Conservation (phyloP, 2,329 filamentous ascomycete genomes). For the Neofusicoccum parvum region DNA sequence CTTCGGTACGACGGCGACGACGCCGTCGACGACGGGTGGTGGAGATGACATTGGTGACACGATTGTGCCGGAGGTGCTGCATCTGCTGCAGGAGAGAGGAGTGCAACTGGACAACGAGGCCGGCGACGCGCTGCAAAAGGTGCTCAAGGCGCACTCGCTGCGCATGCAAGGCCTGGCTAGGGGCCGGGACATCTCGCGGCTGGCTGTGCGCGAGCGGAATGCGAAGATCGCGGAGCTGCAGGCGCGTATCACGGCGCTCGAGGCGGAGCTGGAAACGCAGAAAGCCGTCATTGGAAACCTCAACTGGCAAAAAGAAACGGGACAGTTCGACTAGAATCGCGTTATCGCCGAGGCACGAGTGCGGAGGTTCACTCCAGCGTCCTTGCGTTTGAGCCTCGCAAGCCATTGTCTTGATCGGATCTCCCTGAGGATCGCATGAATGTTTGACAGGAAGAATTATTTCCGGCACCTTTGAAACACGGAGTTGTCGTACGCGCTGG, state of each 20-base stretch:
- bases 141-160: slow-evolving; percentile 53
- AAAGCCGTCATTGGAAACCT: slow-evolving; percentile 47
- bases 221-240: slow-evolving; percentile 66
- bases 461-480: not conserved
- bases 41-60: slow-evolving; percentile 23
- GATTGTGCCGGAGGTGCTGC: slow-evolving; percentile 49
- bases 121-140: slow-evolving; percentile 26
- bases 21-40: not conserved
- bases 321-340: not conserved
- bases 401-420: not conserved
- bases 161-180: slow-evolving; percentile 62
- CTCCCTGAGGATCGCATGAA: too few species aligned
- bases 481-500: not conserved
- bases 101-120: slow-evolving; percentile 37
- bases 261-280: slow-evolving; percentile 59
- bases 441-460: too few species aligned
- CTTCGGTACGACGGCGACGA: slow-evolving; percentile 25
- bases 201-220: slow-evolving; percentile 66
- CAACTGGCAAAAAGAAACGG: slow-evolving; percentile 32
- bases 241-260: slow-evolving; percentile 62
- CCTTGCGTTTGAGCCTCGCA: not conserved
- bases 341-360: not conserved
- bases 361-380: not conserved
- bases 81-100: slow-evolving; percentile 49
- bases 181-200: slow-evolving; percentile 67